These are phyloP conservation scores for Saccharomycopsis lassenensis DNA, from an alignment of 805 yeast species.

Conservation along the genomic window DNA sequence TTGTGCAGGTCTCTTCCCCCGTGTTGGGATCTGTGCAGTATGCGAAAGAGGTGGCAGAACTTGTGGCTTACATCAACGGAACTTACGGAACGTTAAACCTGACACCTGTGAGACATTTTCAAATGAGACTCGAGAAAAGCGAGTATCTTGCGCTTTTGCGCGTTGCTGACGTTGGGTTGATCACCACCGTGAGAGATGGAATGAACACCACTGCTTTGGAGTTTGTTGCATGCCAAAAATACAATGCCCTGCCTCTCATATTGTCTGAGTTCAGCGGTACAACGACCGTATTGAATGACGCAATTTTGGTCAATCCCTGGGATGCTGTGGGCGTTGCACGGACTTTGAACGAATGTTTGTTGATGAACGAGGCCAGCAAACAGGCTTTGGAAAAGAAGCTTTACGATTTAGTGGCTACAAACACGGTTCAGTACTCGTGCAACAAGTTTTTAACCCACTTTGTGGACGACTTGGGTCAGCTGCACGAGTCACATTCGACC, in stretches of 20 bases:
- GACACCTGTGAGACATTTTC: constrained; percentile 87
- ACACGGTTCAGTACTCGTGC: constrained; percentile 79
- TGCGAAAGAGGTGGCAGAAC: constrained; percentile 74
- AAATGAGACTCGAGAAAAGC: constrained; percentile 75
- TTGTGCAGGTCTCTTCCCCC: constrained; percentile 88
- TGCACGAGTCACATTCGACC: constrained; percentile 39
- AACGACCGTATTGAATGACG: constrained; percentile 55
- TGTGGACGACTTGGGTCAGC: constrained; percentile 29
- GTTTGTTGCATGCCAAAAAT: constrained; percentile 77
- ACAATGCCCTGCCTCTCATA: constrained; percentile 61
- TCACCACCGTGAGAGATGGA: constrained; percentile 89
- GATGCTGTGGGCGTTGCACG: constrained; percentile 89
- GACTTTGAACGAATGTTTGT: constrained; percentile 60
- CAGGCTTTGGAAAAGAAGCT: constrained; percentile 38
- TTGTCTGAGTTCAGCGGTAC: constrained; percentile 93
- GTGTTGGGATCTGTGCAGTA: constrained; percentile 35
- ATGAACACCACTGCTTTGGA: constrained; percentile 94
- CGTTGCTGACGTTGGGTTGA: constrained; percentile 81
- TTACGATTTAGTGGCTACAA: constrained; percentile 51
- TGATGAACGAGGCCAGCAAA: constrained; percentile 39
- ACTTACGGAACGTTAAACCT: constrained; percentile 72
- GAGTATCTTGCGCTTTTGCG: constrained; percentile 83
- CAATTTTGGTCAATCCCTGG: constrained; percentile 91
- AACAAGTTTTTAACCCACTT: constrained; percentile 44
- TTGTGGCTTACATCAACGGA: constrained; percentile 74